phyloP scores from a whole-genome alignment of 192 early-diverging fungal genomes.

The Tieghemiomyces parasiticus region DNA sequence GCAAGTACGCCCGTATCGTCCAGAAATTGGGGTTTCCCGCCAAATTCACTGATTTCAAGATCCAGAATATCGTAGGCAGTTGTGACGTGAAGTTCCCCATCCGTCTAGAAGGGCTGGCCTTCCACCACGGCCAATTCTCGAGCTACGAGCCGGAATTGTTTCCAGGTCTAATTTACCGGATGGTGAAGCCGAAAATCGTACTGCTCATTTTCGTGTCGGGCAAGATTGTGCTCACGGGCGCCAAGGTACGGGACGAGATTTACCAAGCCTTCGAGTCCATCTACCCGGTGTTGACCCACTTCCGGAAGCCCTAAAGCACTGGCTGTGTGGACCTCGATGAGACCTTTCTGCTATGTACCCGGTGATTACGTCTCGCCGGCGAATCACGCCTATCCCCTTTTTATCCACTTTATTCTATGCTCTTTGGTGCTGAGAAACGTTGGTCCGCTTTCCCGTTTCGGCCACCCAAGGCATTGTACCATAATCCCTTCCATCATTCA shows the following conservation, averaged over 20 bases:
- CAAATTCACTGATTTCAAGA: conserved; percentile 98
- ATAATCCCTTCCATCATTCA: no score
- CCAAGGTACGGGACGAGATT: conserved; percentile 96
- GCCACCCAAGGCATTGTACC: no score
- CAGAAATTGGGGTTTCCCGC: conserved; percentile 97
- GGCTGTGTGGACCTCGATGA: no score
- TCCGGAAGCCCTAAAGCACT: conserved; percentile 55
- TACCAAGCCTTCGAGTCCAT: conserved; percentile 97
- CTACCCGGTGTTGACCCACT: conserved; percentile 89
- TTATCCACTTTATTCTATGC: no score
- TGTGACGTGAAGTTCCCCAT: conserved; percentile 99
- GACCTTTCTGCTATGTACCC: no score
- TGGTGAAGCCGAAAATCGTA: conserved; percentile 97
- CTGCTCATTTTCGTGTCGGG: conserved; percentile 97
- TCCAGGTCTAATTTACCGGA: conserved; percentile 97
- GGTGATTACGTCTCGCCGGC: no score
- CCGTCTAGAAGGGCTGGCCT: conserved; percentile 91
- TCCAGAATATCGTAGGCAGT: conserved; percentile 98
- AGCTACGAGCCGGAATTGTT: conserved; percentile 97
- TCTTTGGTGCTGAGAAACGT: no score
- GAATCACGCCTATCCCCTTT: no score
- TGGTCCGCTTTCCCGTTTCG: no score
- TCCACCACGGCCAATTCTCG: conserved; percentile 78
- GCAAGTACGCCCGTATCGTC: conserved; percentile 98
- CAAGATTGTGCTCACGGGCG: conserved; percentile 99